Base-by-base conservation (phyloP, 306 rosid genomes). In the Hippophae tibetana region DNA sequence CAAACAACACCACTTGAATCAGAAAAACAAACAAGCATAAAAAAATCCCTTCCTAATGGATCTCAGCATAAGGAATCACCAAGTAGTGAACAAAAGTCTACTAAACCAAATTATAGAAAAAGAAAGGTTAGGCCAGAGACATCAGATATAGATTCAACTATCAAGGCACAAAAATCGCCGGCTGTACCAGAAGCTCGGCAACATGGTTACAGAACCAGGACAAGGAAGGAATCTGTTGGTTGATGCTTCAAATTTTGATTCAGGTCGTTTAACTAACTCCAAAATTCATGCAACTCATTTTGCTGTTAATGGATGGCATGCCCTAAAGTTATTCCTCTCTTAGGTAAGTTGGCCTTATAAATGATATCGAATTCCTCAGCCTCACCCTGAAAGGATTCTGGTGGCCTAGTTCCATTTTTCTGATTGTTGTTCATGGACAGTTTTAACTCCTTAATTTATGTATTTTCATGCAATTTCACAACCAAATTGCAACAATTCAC, bases 111-210 rank as follows among this genome's bases (percentile, higher is more conserved):
- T 14, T 61, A 80, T 67, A 69, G 81, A 67, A 93, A 86, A 72
- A 86, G 88, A 61, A 86, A 76, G 73, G 78, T 60, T 51, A 78
- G 63, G 70, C 65, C 94, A 12, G 86, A 52, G 66, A 76, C 60
- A 67, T 61, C 77, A 10, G 67, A 64, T 78, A 40, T 64, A 58
- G 69, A 52, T 55, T 54, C 11, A 25, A 68, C 48, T 41, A 47
- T 31, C 25, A 64, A 43, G 68, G 47, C 63, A 59, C 64, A 63
- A 58, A 61, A 43, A 40, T 40, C 77, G 56, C 68, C 70, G 26
- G 77, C 64, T 13, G 56, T 57, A 47, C 52, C 74, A 41, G 64
- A 41, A 62, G 55, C 68, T 61, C 53, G 45, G 40, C 66, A 66
- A 66, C 64, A 54, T 43, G 71, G 70, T 44, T 70, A 64, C 59